Percentiles rank a stretch among this genome's conserved stretches.
Evolutionary conservation across 2,329 filamentous ascomycete genomes (phyloP).

Genomic region (Nannizziopsis arthrosporioides): DNA sequence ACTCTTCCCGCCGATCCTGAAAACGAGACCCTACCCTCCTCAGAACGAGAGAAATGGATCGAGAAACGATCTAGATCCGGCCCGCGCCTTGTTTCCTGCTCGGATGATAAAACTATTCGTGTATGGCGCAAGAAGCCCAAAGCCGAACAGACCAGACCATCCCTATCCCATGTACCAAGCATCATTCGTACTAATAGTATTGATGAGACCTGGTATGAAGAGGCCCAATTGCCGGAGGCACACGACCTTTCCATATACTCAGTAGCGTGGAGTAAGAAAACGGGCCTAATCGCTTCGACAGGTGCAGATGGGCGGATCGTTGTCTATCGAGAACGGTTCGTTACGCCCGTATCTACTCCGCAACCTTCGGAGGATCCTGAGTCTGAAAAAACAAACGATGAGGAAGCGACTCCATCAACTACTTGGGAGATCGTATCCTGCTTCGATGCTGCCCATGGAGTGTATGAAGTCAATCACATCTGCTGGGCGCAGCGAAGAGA

Average conservation of each 20-base stretch:
- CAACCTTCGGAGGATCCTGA: not conserved
- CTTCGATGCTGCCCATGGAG: constrained; percentile 67
- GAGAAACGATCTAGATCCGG: constrained; percentile 25
- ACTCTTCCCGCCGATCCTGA: not conserved
- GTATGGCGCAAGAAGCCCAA: constrained; percentile 59
- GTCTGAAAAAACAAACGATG: not conserved
- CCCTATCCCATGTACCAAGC: constrained; percentile 52
- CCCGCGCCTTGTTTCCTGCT: constrained; percentile 64
- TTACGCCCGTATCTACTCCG: not conserved
- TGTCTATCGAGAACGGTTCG: constrained; percentile 56
- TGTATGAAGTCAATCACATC: constrained; percentile 89
- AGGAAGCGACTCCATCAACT: constrained; percentile 23
- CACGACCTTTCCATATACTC: constrained; percentile 79
- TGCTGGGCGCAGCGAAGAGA: constrained; percentile 76
- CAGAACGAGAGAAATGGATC: constrained; percentile 20
- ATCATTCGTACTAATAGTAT: constrained; percentile 64
- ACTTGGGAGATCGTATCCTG: constrained; percentile 62
- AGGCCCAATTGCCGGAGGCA: constrained; percentile 57
- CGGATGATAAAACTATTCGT: constrained; percentile 67
- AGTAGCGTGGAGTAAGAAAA: constrained; percentile 66
- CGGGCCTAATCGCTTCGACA: constrained; percentile 71
- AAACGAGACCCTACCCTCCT: constrained; percentile 2
- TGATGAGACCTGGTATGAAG: constrained; percentile 75
- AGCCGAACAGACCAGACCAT: constrained; percentile 37
- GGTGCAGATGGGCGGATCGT: constrained; percentile 76